These are phyloP conservation scores for Marchantia paleacea DNA, from an alignment of 225 moss, liverwort and hornwort genomes.

Conservation along the genomic window DNA sequence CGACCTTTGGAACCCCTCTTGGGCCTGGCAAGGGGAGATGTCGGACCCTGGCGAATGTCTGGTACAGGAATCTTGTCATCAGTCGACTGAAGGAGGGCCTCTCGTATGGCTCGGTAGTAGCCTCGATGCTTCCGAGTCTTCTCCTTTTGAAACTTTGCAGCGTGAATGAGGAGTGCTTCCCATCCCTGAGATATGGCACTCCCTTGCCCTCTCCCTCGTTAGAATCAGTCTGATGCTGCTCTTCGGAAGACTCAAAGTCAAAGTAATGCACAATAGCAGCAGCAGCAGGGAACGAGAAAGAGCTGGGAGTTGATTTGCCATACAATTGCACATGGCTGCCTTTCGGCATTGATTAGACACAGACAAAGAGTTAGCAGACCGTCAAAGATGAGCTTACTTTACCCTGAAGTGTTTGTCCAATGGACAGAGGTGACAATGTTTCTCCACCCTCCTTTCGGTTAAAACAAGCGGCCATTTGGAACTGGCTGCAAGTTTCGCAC, in stretches of 20 bases:
- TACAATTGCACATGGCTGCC: neutral
- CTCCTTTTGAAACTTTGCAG: conserved; percentile 76
- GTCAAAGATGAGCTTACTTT: too few relatives aligned
- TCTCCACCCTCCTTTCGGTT: conserved; percentile 37
- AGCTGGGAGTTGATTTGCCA: neutral
- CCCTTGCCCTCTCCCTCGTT: too few relatives aligned
- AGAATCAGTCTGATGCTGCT: neutral
- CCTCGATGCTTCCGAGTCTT: conserved; percentile 76
- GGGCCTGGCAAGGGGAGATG: conserved; percentile 20
- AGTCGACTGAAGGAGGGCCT: conserved; percentile 43
- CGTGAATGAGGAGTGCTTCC: conserved; percentile 83
- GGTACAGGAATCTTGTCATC: conserved; percentile 40
- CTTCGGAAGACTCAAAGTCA: neutral
- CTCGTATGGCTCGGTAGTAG: conserved; percentile 71
- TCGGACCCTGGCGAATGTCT: conserved; percentile 36
- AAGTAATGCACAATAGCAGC: neutral
- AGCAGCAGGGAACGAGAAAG: neutral
- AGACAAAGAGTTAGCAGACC: neutral
- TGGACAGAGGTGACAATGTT: conserved; percentile 37
- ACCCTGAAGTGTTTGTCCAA: conserved; percentile 41
- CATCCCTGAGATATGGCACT: conserved; percentile 44
- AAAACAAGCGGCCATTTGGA: conserved; percentile 31
- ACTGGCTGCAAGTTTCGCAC: conserved; percentile 23
- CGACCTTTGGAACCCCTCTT: conserved; percentile 21
- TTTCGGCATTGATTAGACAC: neutral